These are phyloP conservation scores for Neocucurbitaria cava DNA, from an alignment of 2,329 filamentous ascomycete genomes.

Conservation along the genomic window DNA sequence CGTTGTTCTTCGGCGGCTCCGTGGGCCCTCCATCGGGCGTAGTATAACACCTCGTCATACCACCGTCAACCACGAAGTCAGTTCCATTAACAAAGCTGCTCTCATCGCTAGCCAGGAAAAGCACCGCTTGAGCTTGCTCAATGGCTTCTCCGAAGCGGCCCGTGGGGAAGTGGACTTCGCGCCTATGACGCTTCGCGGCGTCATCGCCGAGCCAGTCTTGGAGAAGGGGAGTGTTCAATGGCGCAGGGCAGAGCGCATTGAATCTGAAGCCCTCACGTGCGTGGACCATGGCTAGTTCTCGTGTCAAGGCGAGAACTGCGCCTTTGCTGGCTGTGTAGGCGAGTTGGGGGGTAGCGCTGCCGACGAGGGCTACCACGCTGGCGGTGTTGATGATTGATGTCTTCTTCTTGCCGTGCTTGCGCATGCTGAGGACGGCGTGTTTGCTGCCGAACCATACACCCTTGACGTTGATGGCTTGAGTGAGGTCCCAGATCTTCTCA, in stretches of 20 bases:
- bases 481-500: conserved; percentile 92
- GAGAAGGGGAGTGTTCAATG: conserved; percentile 87
- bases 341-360: conserved; percentile 84
- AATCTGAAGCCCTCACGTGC: conserved; percentile 89
- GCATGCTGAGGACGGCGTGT: conserved; percentile 83
- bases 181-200: conserved; percentile 76
- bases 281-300: conserved; percentile 90
- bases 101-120: conserved; percentile 88
- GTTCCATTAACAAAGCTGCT: conserved; percentile 87
- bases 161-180: conserved; percentile 87
- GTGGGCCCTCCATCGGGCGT: conserved; percentile 66
- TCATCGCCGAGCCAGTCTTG: conserved; percentile 96
- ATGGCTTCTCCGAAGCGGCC: conserved; percentile 92
- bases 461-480: conserved; percentile 95
- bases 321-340: conserved; percentile 96
- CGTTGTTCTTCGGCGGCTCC: conserved; percentile 60
- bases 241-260: conserved; percentile 89
- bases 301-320: conserved; percentile 86
- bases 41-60: conserved; percentile 89
- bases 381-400: conserved; percentile 92
- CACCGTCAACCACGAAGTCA: conserved; percentile 95
- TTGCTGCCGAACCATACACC: conserved; percentile 97
- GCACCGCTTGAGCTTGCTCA: conserved; percentile 87
- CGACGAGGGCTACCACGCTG: conserved; percentile 85
- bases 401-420: conserved; percentile 77